Evolutionary conservation across 495 filamentous ascomycete species (phyloP), one percentile per base, ranked within the genome.

Genomic region (Podospora pseudocomata): DNA sequence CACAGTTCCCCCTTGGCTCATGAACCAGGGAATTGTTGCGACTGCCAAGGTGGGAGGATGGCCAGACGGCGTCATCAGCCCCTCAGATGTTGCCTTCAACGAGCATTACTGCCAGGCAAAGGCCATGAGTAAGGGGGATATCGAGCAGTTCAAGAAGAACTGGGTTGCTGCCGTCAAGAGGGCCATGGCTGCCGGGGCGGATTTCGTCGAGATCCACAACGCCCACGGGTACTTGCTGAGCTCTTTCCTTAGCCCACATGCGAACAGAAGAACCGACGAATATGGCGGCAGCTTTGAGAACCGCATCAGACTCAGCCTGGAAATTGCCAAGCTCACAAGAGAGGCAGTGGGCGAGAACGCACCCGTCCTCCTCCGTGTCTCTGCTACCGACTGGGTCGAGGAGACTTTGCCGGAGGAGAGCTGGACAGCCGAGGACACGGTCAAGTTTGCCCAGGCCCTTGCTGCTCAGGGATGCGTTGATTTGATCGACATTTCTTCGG

Each of bases 201-300:
- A 84, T 63, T 86, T 84, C 0, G 68, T 88, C 18, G 81, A 88
- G 75, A 73, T 88, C 39, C 86, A 88, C 76, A 83, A 74, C 30
- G 86, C 86, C 20, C 86, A 89, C 77, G 86, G 87, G 28, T 89
- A 87, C 76, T 75, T 89, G 56, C 75, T 88, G 23, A 80, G 81
- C 79, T 77, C 72, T 73, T 78, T 79, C 67, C 71, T 77, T 23
- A 77, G 76, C 27, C 87, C 86, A 2, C 78, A 78, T 2, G 78
- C 80, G 60, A 91, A 91, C 78, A 78, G 80, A 62, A 81, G 89
- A 18, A 87, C 83, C 5, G 89, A 91, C 73, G 66, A 79, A n/a
- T 91, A 91, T 71, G 89, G 89, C 20, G 89, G 89, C 28, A 78
- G 75, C 58, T 88, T 90, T 64, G 84, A 88, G 78, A 90, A 91